A percentile compares a stretch with the other conserved stretches of the same genome.
These are phyloP conservation scores for Solanum appendiculatum DNA, from an alignment of 257 asterid species.

Conservation along the genomic window DNA sequence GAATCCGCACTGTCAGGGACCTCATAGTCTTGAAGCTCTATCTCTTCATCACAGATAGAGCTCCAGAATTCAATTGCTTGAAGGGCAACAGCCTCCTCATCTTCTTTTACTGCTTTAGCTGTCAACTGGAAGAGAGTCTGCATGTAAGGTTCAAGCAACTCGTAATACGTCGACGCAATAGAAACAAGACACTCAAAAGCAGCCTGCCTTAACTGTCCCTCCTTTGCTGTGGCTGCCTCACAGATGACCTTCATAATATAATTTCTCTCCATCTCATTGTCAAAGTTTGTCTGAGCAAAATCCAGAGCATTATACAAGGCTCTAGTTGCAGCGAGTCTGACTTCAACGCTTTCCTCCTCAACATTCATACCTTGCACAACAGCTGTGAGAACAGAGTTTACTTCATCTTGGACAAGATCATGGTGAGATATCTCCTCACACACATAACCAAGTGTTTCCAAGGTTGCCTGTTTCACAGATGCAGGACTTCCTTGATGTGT, in stretches of 20 bases:
- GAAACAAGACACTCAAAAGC: conserved; percentile 85
- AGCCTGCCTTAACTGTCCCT: conserved; percentile 67
- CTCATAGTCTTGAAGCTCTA: conserved; percentile 65
- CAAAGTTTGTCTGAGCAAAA: conserved; percentile 84
- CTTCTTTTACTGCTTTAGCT: conserved; percentile 70
- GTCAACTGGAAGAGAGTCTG: conserved; percentile 66
- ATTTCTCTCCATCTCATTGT: conserved; percentile 74
- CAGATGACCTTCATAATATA: conserved; percentile 80
- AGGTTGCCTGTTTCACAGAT: conserved; percentile 60
- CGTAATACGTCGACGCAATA: conserved; percentile 72
- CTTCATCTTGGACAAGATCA: conserved; percentile 76
- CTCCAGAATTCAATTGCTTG: conserved; percentile 95
- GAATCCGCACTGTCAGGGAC: conserved; percentile 50
- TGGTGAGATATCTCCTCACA: conserved; percentile 80
- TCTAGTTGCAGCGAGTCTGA: conserved; percentile 73
- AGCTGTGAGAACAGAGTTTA: conserved; percentile 70
- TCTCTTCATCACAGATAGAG: conserved; percentile 81
- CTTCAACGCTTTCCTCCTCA: conserved; percentile 50
- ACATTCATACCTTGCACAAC: conserved; percentile 80
- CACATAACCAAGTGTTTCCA: conserved; percentile 80
- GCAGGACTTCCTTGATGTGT: conserved; percentile 53
- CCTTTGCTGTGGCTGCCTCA: conserved; percentile 66
- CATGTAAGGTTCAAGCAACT: conserved; percentile 71
- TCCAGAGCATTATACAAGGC: conserved; percentile 84
- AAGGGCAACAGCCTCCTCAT: conserved; percentile 75